A percentile compares a stretch with the other conserved stretches of the same genome.
Evolutionary conservation across 345 rosid genomes (phyloP).

Genomic region (Gossypium australe): DNA sequence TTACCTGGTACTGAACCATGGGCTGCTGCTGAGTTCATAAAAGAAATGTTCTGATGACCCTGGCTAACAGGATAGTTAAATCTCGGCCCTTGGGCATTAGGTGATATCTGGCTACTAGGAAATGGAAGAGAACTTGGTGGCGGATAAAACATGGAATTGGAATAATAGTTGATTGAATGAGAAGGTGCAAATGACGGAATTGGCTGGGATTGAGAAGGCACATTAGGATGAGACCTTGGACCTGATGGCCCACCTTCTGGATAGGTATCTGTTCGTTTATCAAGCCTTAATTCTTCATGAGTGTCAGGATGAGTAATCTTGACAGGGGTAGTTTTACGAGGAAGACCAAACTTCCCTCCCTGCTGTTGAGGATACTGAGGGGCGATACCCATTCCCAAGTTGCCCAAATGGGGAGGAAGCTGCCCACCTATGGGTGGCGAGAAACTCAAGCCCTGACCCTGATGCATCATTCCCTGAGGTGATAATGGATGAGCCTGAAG

Average conservation of each 20-base stretch:
- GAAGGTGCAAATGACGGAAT: conserved; percentile 47
- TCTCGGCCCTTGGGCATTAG: conserved; percentile 61
- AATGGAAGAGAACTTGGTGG: conserved; percentile 46
- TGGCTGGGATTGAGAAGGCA: conserved; percentile 69
- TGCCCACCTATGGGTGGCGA: conserved; percentile 59
- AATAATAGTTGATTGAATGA: conserved; percentile 45
- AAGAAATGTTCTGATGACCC: conserved; percentile 51
- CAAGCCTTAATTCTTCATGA: conserved; percentile 90
- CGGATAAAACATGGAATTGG: conserved; percentile 41
- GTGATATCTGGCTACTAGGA: conserved; percentile 48
- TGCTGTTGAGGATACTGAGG: conserved; percentile 69
- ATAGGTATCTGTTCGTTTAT: conserved; percentile 53
- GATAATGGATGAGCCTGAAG: conserved; percentile 67
- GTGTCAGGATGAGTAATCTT: conserved; percentile 95
- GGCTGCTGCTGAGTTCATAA: conserved; percentile 41
- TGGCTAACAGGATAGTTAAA: conserved; percentile 49
- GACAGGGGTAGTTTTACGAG: conserved; percentile 53
- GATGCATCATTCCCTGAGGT: conserved; percentile 82
- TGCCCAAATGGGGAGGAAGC: conserved; percentile 56
- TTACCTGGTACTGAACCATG: conserved; percentile 30
- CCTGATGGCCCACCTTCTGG: conserved; percentile 51
- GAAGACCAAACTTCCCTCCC: conserved; percentile 60
- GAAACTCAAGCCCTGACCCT: conserved; percentile 70
- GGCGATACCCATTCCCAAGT: conserved; percentile 55
- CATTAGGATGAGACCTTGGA: conserved; percentile 50